These are phyloP conservation scores for Argentina anserina DNA, from an alignment of 306 rosid species.

Conservation along the genomic window DNA sequence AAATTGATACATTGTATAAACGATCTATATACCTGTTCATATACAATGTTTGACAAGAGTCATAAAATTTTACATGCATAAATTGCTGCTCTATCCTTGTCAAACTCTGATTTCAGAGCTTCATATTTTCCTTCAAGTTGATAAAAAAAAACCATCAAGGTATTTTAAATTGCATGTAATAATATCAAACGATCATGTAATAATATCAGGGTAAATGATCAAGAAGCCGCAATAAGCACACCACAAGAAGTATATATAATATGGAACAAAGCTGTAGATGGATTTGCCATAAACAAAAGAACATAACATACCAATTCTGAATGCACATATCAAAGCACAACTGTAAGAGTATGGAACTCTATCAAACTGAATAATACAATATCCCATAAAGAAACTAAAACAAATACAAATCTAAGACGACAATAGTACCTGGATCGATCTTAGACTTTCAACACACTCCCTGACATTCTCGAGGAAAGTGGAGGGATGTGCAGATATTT, in stretches of 20 bases:
- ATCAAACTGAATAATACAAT: neutral
- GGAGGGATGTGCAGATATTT: constrained; percentile 45
- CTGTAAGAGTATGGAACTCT: neutral
- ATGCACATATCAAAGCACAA: no score
- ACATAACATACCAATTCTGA: no score
- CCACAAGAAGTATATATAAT: no score
- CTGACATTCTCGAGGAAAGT: constrained; percentile 49
- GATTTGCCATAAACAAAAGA: neutral
- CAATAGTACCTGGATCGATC: constrained; percentile 51
- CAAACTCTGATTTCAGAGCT: constrained; percentile 51
- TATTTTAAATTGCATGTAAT: no score
- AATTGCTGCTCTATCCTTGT: constrained; percentile 63
- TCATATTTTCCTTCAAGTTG: constrained; percentile 45
- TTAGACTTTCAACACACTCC: constrained; percentile 60
- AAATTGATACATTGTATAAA: neutral
- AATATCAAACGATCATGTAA: no score
- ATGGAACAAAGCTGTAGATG: neutral
- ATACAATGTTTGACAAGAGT: constrained; percentile 51
- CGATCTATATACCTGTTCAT: constrained; percentile 38
- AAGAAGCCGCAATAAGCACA: no score
- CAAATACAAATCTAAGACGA: neutral
- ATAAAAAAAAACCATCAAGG: neutral
- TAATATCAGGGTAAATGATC: no score
- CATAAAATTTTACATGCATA: constrained; percentile 63
- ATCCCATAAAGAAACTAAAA: no score